Evolutionary conservation across 805 yeast genomes (phyloP), one percentile per base, ranked within the genome.

Genomic region (Wickerhamomyces hampshirensis): DNA sequence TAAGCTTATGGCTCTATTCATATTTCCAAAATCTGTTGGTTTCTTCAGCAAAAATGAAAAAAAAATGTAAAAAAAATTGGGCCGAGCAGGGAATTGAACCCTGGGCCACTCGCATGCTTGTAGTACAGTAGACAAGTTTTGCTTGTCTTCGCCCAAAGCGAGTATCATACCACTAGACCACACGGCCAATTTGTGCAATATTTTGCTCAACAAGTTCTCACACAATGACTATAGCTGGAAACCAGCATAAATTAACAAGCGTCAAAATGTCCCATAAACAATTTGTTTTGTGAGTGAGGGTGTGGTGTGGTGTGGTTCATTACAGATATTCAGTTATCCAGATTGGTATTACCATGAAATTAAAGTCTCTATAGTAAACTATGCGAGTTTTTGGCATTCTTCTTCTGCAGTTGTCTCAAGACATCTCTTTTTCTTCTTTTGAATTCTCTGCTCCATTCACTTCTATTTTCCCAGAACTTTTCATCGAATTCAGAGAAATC

Each of bases 391-490:
- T 51, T 51, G 2, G 58, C 53, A 37, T 59, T 44, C 47, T 48
- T 56, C 48, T 78, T 81, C 47, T 71, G 74, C 48, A 68, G 51
- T 44, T 70, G 76, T 48, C 88, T 71, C 34, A 72, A 33, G 5
- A 75, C 84, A 50, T 89, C 97, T 60, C 91, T 73, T 54, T 78
- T 77, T 42, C 84, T 71, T 47, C 80, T 71, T 53, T 82, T 81
- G 58, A 89, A 75, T 37, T 80, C 85, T 43, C 84, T 73, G 42
- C 81, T 78, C 69, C 88, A 70, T 35, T 79, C 84, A 27, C 91
- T 89, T 59, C 98, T 74, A 56, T 79, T 75, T 30, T 77, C 83
- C 81, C 85, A 86, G 59, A 89, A 91, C 73, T 84, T 78, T 28
- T 70, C 62, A 33, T 81, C 87, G 75, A 91, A 88, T 8, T 63